A percentile compares a stretch with the other conserved stretches of the same genome.
Conservation (phyloP, 768 basidiomycete genomes). For the Rhizopogon vesiculosus region DNA sequence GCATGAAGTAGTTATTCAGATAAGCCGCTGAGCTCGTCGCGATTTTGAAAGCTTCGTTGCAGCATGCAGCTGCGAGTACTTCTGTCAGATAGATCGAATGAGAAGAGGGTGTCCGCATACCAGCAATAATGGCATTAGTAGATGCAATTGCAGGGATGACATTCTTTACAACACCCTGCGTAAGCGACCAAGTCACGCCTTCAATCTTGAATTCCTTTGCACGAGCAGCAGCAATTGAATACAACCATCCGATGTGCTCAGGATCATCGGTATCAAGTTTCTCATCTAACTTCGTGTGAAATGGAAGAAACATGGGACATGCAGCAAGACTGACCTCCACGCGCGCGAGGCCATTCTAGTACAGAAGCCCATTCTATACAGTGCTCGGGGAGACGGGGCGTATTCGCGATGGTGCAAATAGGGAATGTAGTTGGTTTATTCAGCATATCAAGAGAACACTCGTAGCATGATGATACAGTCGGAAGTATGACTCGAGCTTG, state of each 20-base stretch:
- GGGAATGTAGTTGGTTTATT: slow-evolving; percentile 97
- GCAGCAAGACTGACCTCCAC: slow-evolving; percentile 56
- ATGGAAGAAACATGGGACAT: slow-evolving; percentile 4
- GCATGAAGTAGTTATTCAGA: slow-evolving; percentile 97
- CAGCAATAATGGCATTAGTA: slow-evolving; percentile 97
- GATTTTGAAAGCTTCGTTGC: slow-evolving; percentile 99
- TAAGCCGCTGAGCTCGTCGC: slow-evolving; percentile 93
- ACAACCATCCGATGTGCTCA: slow-evolving; percentile 94
- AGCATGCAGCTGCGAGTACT: slow-evolving; percentile 73
- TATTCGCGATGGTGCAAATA: slow-evolving; percentile 98
- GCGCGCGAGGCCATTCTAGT: slow-evolving; percentile 94
- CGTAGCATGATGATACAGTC: slow-evolving; percentile 93
- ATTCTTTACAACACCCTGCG: slow-evolving; percentile 99
- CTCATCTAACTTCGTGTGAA: slow-evolving; percentile 53
- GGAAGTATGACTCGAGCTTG: slow-evolving; percentile 97
- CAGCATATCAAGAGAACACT: slow-evolving; percentile 97
- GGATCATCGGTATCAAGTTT: slow-evolving; percentile 98
- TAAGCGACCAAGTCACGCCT: slow-evolving; percentile 96
- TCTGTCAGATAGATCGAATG: slow-evolving; percentile 2
- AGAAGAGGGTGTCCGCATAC: slow-evolving; percentile 33
- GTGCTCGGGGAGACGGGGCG: slow-evolving; percentile 95
- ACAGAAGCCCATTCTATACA: slow-evolving; percentile 99
- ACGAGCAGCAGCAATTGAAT: slow-evolving; percentile 70
- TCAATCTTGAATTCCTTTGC: slow-evolving; percentile 96
- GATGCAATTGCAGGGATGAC: slow-evolving; percentile 99